phyloP scores from a whole-genome alignment of 768 basidiomycete species.

The Trametes maxima region DNA sequence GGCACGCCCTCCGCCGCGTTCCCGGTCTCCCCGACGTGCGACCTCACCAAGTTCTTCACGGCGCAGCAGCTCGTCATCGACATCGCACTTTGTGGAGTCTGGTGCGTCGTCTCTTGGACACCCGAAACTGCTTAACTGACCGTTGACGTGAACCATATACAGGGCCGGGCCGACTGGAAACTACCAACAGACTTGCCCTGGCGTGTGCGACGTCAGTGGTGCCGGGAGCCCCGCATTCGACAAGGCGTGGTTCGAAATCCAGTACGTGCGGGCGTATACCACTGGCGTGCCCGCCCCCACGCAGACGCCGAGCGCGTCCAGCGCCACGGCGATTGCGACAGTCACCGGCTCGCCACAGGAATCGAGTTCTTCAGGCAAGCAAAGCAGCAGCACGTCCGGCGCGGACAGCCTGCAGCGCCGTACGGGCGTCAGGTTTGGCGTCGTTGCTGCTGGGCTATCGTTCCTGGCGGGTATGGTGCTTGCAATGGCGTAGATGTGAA shows the following conservation, averaged over 20 bases:
- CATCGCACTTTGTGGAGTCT: conserved; percentile 56
- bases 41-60: conserved; percentile 47
- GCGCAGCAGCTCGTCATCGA: conserved; percentile 55
- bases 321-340: background rate
- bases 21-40: conserved; percentile 39
- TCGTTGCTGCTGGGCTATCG: conserved; percentile 1
- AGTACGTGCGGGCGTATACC: conserved; percentile 63
- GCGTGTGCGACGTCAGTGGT: conserved; percentile 49
- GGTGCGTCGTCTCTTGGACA: conserved; percentile 34
- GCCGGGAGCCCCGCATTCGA: conserved; percentile 55
- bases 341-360: conserved; percentile 1
- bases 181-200: conserved; percentile 39
- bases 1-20: conserved; percentile 46
- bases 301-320: conserved; percentile 15
- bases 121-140: background rate
- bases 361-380: background rate
- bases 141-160: background rate
- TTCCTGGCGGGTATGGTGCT: conserved; percentile 7
- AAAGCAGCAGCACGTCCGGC: background rate
- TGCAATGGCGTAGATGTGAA: background rate
- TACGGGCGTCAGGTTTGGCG: background rate
- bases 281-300: conserved; percentile 29
- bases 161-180: conserved; percentile 54
- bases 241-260: conserved; percentile 67
- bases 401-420: background rate